Conservation (phyloP, 306 rosid genomes). For the Cajanus cajan region DNA sequence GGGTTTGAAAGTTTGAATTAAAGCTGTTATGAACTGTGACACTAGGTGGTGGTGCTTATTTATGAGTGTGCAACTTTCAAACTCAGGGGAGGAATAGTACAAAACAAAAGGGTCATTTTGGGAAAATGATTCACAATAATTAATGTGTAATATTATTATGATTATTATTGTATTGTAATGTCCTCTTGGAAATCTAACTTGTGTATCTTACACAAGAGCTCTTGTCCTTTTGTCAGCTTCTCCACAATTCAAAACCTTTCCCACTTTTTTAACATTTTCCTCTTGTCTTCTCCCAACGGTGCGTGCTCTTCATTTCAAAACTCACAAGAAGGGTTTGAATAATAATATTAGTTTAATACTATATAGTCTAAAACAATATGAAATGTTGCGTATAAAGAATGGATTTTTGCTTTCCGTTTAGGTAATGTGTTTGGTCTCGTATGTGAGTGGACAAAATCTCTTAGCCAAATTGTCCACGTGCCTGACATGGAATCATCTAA, state of each 20-base stretch:
- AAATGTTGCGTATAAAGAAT: slow-evolving; percentile 6
- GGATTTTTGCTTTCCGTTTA: slow-evolving; percentile 20
- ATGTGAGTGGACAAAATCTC: slow-evolving; percentile 6
- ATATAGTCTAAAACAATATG: background rate
- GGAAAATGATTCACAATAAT: slow-evolving; percentile 23
- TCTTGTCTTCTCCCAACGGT: slow-evolving; percentile 34
- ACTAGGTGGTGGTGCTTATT: slow-evolving; percentile 38
- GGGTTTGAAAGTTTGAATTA: slow-evolving; percentile 65
- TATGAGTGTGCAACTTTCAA: slow-evolving; percentile 44
- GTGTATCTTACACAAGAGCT: slow-evolving; percentile 32
- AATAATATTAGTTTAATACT: background rate
- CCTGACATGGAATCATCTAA: slow-evolving; percentile 53
- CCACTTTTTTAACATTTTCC: slow-evolving; percentile 31
- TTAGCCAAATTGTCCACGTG: slow-evolving; percentile 42
- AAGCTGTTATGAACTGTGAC: slow-evolving; percentile 45
- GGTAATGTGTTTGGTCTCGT: slow-evolving; percentile 20
- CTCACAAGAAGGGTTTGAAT: background rate
- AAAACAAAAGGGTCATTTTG: slow-evolving; percentile 52
- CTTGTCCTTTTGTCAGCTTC: slow-evolving; percentile 57
- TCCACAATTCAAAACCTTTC: slow-evolving; percentile 57
- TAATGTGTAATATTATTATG: slow-evolving; percentile 20
- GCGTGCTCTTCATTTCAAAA: slow-evolving; percentile 30
- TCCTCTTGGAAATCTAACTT: slow-evolving; percentile 61
- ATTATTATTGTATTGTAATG: too few relatives aligned
- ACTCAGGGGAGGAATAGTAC: slow-evolving; percentile 49